Evolutionary conservation across 2,329 filamentous ascomycete genomes (phyloP).

Genomic region (Podosphaera xanthii): DNA sequence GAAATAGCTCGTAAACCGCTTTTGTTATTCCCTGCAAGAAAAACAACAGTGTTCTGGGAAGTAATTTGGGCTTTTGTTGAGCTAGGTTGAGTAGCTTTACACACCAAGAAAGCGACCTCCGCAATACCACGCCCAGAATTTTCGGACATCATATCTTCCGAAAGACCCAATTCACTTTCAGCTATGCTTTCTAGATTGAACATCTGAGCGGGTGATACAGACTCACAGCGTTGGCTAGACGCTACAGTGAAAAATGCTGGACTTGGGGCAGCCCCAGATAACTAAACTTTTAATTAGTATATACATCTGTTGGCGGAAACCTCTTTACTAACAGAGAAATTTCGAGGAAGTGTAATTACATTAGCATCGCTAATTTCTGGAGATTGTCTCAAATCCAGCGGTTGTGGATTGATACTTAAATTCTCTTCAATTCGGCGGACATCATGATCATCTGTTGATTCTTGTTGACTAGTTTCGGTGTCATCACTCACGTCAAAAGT

Average conservation of each 20-base stretch:
- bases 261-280: slow-evolving; percentile 9
- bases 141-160: slow-evolving; percentile 76
- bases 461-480: slow-evolving; percentile 10
- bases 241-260: slow-evolving; percentile 27
- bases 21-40: slow-evolving; percentile 90
- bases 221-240: slow-evolving; percentile 34
- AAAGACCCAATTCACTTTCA: slow-evolving; percentile 64
- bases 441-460: slow-evolving; percentile 19
- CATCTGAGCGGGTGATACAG: slow-evolving; percentile 59
- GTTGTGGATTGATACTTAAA: slow-evolving; percentile 14
- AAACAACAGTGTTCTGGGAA: slow-evolving; percentile 27
- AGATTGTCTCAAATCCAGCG: slow-evolving; percentile 6
- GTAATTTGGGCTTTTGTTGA: slow-evolving; percentile 17
- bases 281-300: slow-evolving; percentile 8
- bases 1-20: slow-evolving; percentile 67
- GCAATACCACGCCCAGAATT: slow-evolving; percentile 78
- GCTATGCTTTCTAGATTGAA: slow-evolving; percentile 82
- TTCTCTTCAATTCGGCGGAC: slow-evolving; percentile 16
- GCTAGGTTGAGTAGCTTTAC: slow-evolving; percentile 22
- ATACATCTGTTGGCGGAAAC: not conserved
- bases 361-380: slow-evolving; percentile 16
- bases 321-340: slow-evolving; percentile 11
- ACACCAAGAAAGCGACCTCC: slow-evolving; percentile 50
- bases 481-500: slow-evolving; percentile 31
- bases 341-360: slow-evolving; percentile 8